Evolutionary conservation across 116 monocot genomes (phyloP), one percentile per base, ranked within the genome.

Genomic region (Posidonia oceanica): DNA sequence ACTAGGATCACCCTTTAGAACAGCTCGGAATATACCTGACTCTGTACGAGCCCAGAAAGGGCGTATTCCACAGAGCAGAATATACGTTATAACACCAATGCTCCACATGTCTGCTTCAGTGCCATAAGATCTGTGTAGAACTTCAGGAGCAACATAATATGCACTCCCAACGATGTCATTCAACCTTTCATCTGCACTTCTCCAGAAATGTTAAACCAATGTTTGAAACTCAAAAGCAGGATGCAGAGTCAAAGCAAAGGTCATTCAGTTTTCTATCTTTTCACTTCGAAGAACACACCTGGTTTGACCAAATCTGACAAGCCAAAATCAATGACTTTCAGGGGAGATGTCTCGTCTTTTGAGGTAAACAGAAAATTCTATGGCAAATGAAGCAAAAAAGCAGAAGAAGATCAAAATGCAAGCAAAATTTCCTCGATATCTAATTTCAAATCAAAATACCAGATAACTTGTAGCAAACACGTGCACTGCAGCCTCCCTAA

Each of bases 91-190:
- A 42, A 91, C 91, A 69, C 91, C 91, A 23, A 91, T 85, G 48
- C 91, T 91, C 91, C 91, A 91, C 87, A 91, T 91, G 71, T 94
- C 93, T 18, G 87, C 93, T 72, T 94, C 93, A 37, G 81, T 94
- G 39, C 84, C 89, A 69, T 94, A 94, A 11, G 89, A 89, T 76
- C 89, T 76, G 64, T 87, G 89, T 6, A 94, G 85, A 55, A 94
- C 93, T 75, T 94, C 93, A 21, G 93, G 93, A 66, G 93, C 93
- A 64, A 94, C 93, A 72, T 94, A 94, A 56, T 89, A 94, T 64
- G 93, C 89, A 77, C 94, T 94, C 64, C 94, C 94, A 11, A 94
- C 94, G 70, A 91, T 91, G 75, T 91, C 91, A 68, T 87, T 91
- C 68, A 91, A 71, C 63, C 87, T 80, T 72, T 91, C 91, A 83